These are phyloP conservation scores for Paecilomyces dactylethromorphus DNA, from an alignment of 2,329 filamentous ascomycete species.

Conservation along the genomic window DNA sequence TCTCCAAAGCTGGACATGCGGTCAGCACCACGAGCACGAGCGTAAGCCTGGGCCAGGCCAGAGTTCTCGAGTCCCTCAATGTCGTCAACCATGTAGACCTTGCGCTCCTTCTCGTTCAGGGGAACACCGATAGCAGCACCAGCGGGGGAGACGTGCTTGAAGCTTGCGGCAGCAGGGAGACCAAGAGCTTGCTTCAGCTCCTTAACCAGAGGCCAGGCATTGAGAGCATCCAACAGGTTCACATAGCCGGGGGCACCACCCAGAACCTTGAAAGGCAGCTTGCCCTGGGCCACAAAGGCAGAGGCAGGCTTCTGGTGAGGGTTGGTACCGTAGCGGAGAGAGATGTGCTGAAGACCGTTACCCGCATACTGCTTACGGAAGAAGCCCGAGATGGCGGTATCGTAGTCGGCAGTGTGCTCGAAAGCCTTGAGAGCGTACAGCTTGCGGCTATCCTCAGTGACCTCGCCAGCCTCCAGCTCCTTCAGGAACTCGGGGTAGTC, in stretches of 20 bases:
- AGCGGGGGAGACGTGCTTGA: conserved; percentile 98
- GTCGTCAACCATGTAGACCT: conserved; percentile 98
- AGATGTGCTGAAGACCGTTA: conserved; percentile 72
- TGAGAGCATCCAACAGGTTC: conserved; percentile 92
- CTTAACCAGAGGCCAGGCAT: conserved; percentile 95
- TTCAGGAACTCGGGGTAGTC: conserved; percentile 93
- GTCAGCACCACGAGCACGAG: conserved; percentile 89
- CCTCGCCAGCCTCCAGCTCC: conserved; percentile 79
- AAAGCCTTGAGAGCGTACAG: conserved; percentile 95
- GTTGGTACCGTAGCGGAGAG: conserved; percentile 92
- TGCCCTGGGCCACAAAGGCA: conserved; percentile 65
- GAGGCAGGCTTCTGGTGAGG: conserved; percentile 96
- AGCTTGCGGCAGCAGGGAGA: conserved; percentile 86
- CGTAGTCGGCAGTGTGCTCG: conserved; percentile 96
- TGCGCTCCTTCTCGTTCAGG: conserved; percentile 78
- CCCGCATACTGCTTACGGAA: conserved; percentile 96
- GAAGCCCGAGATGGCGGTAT: conserved; percentile 88
- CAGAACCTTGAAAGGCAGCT: conserved; percentile 91
- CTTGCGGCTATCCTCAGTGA: conserved; percentile 78
- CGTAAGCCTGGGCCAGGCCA: conserved; percentile 85
- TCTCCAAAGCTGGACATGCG: conserved; percentile 99
- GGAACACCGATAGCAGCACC: conserved; percentile 91
- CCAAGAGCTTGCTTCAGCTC: conserved; percentile 86
- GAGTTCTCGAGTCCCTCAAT: conserved; percentile 84
- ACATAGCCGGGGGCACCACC: conserved; percentile 89